Evolutionary conservation across 306 rosid species (phyloP).

Genomic region (Cicer yamashitae): DNA sequence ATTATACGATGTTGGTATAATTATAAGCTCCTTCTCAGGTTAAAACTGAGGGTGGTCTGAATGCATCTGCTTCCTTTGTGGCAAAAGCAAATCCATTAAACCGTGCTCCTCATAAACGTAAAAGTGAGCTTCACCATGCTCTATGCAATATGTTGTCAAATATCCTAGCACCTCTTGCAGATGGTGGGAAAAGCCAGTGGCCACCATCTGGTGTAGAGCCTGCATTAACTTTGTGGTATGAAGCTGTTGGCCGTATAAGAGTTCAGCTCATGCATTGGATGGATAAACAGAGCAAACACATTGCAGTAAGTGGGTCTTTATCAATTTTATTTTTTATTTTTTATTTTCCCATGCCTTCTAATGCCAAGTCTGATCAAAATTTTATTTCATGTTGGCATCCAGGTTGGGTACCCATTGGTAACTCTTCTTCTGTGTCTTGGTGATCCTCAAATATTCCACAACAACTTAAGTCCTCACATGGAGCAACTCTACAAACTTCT

Average conservation of each 20-base stretch:
- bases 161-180: conserved; percentile 97
- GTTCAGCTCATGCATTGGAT: conserved; percentile 87
- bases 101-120: conserved; percentile 94
- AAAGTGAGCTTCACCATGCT: conserved; percentile 98
- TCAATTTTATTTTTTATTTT: not conserved
- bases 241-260: conserved; percentile 98
- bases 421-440: conserved; percentile 98
- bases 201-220: conserved; percentile 98
- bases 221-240: conserved; percentile 94
- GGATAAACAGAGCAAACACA: conserved; percentile 99
- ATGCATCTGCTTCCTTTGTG: conserved; percentile 99
- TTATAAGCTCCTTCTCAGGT: conserved; percentile 68
- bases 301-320: conserved; percentile 67
- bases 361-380: conserved; percentile 9
- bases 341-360: conserved; percentile 33
- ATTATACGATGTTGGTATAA: conserved; percentile 46
- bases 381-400: conserved; percentile 32
- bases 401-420: conserved; percentile 98
- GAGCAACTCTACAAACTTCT: conserved; percentile 98
- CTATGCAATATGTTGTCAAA: conserved; percentile 96
- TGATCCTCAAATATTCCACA: conserved; percentile 86
- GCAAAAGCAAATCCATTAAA: conserved; percentile 99
- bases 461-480: conserved; percentile 90
- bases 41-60: conserved; percentile 95
- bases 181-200: conserved; percentile 98